phyloP scores from a whole-genome alignment of 495 filamentous ascomycete genomes.

The Barbatosphaeria neglecta region DNA sequence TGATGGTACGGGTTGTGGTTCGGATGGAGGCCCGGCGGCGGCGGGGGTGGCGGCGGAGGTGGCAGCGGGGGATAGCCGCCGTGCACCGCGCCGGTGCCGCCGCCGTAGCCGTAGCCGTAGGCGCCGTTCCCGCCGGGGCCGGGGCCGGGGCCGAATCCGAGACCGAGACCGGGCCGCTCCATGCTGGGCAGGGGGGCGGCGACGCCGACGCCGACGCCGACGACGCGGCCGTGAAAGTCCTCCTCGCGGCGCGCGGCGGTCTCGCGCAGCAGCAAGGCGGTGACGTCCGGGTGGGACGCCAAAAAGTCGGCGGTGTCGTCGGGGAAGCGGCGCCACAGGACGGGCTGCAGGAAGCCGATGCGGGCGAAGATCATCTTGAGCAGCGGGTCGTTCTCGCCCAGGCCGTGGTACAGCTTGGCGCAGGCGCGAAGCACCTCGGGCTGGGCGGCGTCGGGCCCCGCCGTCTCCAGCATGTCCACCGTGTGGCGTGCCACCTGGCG shows the following conservation, averaged over 20 bases:
- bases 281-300: conserved; percentile 25
- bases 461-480: conserved; percentile 35
- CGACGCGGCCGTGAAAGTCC: conserved; percentile 15
- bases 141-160: too few species aligned
- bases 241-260: conserved; percentile 29
- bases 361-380: conserved; percentile 34
- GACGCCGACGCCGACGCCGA: too few species aligned
- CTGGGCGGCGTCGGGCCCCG: conserved; percentile 27
- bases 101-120: too few species aligned
- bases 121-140: too few species aligned
- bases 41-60: neutral
- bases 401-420: conserved; percentile 24
- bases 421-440: conserved; percentile 25
- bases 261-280: conserved; percentile 26
- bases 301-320: conserved; percentile 24
- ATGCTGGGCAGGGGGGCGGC: conserved; percentile 30
- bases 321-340: conserved; percentile 18
- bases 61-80: too few species aligned
- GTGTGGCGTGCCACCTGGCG: conserved; percentile 19
- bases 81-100: too few species aligned
- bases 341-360: conserved; percentile 30
- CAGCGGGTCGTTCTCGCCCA: conserved; percentile 24
- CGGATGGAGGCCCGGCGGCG: neutral
- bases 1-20: too few species aligned
- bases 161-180: conserved; percentile 19